Evolutionary conservation across 805 yeast genomes (phyloP).

Genomic region (Yarrowia bubula): DNA sequence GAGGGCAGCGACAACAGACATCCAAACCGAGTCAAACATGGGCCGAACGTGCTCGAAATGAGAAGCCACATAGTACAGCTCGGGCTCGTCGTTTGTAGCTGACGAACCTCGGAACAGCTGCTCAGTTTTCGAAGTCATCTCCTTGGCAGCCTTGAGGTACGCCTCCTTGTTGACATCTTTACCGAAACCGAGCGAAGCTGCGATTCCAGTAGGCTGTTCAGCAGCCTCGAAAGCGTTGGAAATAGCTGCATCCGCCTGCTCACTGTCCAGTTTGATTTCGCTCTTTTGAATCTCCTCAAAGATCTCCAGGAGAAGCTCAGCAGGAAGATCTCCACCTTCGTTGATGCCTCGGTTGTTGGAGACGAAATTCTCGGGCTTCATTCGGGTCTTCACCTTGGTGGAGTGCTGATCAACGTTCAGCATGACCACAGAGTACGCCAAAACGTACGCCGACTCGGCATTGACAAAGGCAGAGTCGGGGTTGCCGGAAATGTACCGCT

Average conservation of each 20-base stretch:
- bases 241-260: conserved; percentile 87
- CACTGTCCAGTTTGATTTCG: conserved; percentile 89
- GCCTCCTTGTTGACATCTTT: conserved; percentile 77
- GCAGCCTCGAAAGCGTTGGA: conserved; percentile 53
- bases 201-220: conserved; percentile 38
- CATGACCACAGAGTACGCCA: conserved; percentile 89
- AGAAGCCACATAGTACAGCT: conserved; percentile 73
- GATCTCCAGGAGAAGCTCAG: conserved; percentile 64
- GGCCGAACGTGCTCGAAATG: conserved; percentile 89
- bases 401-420: conserved; percentile 94
- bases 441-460: conserved; percentile 90
- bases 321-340: conserved; percentile 80
- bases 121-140: conserved; percentile 86
- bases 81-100: conserved; percentile 43
- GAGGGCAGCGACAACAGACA: conserved; percentile 91
- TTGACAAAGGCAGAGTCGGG: conserved; percentile 75
- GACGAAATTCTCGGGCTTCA: conserved; percentile 85
- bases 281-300: conserved; percentile 75
- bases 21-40: conserved; percentile 92
- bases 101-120: conserved; percentile 63
- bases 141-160: conserved; percentile 87
- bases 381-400: conserved; percentile 75
- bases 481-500: conserved; percentile 82
- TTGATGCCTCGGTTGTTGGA: conserved; percentile 89
- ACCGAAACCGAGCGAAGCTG: conserved; percentile 40